Conservation (phyloP, 208 protist genomes). For the Phytomonas sp. region DNA sequence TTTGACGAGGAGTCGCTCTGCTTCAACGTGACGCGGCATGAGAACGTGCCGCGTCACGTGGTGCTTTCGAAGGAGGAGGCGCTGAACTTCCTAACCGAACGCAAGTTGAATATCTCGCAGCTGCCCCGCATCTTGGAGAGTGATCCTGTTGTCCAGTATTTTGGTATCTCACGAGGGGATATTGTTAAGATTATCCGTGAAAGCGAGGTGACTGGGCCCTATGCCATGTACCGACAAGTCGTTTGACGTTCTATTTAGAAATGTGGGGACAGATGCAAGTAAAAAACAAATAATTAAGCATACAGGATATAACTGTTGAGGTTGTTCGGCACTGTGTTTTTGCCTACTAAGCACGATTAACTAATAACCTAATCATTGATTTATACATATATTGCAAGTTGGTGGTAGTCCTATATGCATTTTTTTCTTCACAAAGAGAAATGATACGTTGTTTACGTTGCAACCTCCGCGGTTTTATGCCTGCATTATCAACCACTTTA, state of each 20-base stretch:
- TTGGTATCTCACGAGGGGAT: conserved; percentile 84
- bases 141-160: conserved; percentile 95
- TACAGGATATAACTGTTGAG: too few species aligned
- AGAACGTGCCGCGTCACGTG: conserved; percentile 92
- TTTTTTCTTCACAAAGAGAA: conserved; percentile 16
- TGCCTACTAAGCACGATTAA: background rate
- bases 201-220: conserved; percentile 92
- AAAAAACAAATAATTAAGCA: conserved; percentile 7
- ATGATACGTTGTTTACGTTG: background rate
- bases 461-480: background rate
- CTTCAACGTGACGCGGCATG: conserved; percentile 94
- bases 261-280: background rate
- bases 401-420: conserved; percentile 18
- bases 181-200: conserved; percentile 93
- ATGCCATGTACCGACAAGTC: conserved; percentile 97
- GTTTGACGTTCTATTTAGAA: conserved; percentile 36
- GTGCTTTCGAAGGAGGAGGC: conserved; percentile 67
- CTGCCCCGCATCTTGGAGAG: conserved; percentile 92
- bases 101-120: conserved; percentile 90
- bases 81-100: conserved; percentile 59
- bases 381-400: conserved; percentile 5
- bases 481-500: background rate
- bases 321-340: background rate
- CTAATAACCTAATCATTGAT: background rate
- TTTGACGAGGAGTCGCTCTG: conserved; percentile 92